Evolutionary conservation across 2,329 filamentous ascomycete species (phyloP).

Genomic region (Fusarium subglutinans): DNA sequence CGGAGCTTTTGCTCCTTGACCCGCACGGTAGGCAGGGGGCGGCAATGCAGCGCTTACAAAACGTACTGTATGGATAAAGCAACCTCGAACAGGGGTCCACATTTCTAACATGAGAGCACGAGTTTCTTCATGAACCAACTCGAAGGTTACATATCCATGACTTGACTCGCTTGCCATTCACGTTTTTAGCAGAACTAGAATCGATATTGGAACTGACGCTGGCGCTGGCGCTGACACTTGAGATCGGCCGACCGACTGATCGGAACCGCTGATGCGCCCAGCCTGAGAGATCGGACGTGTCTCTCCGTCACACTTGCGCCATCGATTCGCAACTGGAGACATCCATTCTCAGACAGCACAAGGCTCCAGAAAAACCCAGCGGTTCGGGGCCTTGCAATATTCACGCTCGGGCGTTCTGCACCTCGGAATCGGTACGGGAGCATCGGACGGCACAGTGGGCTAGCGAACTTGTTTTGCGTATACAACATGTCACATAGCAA

Average conservation of each 20-base stretch:
- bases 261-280: constrained; percentile 2
- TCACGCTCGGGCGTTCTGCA: neutral
- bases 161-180: neutral
- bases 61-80: constrained; percentile 20
- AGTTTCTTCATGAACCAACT: constrained; percentile 1
- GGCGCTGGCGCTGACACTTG: neutral
- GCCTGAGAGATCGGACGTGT: neutral
- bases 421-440: constrained; percentile 14
- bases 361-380: constrained; percentile 3
- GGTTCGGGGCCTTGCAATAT: neutral
- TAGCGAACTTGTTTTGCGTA: constrained; percentile 10
- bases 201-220: neutral
- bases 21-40: constrained; percentile 44
- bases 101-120: constrained; percentile 20
- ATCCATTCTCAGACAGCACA: neutral
- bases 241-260: neutral
- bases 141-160: neutral
- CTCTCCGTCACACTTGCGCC: constrained; percentile 22
- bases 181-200: neutral
- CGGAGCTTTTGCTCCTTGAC: constrained; percentile 50
- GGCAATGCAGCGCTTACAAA: constrained; percentile 46
- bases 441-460: constrained; percentile 13
- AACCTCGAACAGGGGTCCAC: constrained; percentile 21
- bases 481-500: constrained; percentile 7
- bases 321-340: constrained; percentile 19